Conservation (phyloP, 192 early-diverging fungal species). For the Gigaspora rosea region DNA sequence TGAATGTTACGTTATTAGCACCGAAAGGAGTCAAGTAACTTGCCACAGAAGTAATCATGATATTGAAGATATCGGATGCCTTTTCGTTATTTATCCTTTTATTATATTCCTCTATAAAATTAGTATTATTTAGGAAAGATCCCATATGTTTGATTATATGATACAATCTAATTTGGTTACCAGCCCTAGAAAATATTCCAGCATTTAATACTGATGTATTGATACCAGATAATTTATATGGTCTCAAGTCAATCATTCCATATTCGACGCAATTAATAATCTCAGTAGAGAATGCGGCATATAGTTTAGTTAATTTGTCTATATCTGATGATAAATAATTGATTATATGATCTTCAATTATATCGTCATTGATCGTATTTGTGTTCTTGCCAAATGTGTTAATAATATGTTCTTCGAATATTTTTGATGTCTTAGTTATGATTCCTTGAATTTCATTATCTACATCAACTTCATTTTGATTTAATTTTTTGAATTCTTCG, state of each 20-base stretch:
- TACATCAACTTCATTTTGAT: neutral
- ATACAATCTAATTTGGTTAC: neutral
- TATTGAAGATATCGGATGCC: neutral
- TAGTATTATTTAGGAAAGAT: neutral
- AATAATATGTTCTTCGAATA: neutral
- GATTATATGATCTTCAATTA: neutral
- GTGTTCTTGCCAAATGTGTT: neutral
- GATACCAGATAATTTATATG: neutral
- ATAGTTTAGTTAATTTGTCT: neutral
- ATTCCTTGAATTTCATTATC: neutral
- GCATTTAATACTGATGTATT: neutral
- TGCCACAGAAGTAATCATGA: neutral
- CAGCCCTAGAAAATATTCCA: neutral
- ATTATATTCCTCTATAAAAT: neutral
- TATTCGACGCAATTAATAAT: neutral
- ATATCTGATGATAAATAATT: neutral
- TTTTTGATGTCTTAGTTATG: neutral
- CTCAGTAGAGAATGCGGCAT: neutral
- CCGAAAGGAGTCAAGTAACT: neutral
- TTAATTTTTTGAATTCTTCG: neutral
- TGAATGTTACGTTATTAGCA: neutral
- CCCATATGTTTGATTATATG: neutral
- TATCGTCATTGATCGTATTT: neutral
- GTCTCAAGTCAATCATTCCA: neutral
- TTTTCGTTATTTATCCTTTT: neutral